Evolutionary conservation across 2,329 filamentous ascomycete genomes (phyloP), one percentile per base, ranked within the genome.

Genomic region (Akanthomyces lecanii): DNA sequence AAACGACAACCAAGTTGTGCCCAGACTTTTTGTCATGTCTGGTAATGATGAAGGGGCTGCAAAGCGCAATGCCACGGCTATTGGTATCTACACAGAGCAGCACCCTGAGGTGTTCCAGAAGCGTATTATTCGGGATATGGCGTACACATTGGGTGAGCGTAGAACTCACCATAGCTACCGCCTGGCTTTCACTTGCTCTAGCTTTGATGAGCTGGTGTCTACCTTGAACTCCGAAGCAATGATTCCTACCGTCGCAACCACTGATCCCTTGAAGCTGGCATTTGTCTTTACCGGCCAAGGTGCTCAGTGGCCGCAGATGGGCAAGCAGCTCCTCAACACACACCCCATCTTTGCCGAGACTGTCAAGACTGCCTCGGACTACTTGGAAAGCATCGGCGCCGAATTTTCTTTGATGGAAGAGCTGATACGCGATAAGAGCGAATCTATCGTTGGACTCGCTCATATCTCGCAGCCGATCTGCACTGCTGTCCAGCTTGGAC

Each of bases 91-190:
- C 69, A 69, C 77, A 21, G 76, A 78, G 67, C 75, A 77, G 66
- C 74, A 76, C 42, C 75, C 75, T 14, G 76, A 78, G 62, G 70
- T 77, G n/a, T 77, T 77, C 66, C 74, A 78, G 68, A 76, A 74
- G 45, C 71, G 73, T 16, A 69, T 83, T 12, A 76, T 82, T 66
- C 72, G 74, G 11, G 77, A 82, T 64, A 67, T 82, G 23, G 78
- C 80, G 5, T 82, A 82, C 65, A 82, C 80, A 0, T 69, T 82
- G 1, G 76, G 78, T 14, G 75, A 81, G 66, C 73, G 79, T 16
- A 72, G 80, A 36, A 78, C 79, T 1, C 71, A 77, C 25, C 69
- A 81, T 23, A 74, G 75, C 47, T 81, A 76, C 73, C 73, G 79
- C 28, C 74, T 77, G 2, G 78, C 79, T 4, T 72, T 82, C 11